Conservation (phyloP, 495 filamentous ascomycete species). For the Penicillium arizonense region DNA sequence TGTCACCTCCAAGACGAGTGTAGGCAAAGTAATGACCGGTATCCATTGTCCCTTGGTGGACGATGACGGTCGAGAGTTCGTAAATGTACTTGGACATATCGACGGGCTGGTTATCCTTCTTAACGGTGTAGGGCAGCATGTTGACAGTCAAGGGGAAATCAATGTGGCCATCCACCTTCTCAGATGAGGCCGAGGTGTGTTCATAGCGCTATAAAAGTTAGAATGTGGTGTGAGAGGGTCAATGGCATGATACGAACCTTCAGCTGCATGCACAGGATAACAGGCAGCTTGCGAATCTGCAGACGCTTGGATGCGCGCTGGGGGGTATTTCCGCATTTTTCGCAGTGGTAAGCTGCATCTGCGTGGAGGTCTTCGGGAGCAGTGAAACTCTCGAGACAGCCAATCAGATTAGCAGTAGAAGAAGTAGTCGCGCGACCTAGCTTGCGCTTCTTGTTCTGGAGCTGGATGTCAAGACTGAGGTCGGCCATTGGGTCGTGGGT, state of each 20-base stretch:
- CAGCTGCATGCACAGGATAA: slow-evolving; percentile 86
- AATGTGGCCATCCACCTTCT: slow-evolving; percentile 79
- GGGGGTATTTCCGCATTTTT: slow-evolving; percentile 64
- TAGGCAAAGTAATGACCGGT: slow-evolving; percentile 91
- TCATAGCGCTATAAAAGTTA: slow-evolving; percentile 65
- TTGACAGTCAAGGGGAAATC: slow-evolving; percentile 83
- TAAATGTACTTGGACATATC: slow-evolving; percentile 63
- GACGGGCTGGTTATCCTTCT: slow-evolving; percentile 39
- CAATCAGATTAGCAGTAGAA: slow-evolving; percentile 59
- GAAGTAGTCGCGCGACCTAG: slow-evolving; percentile 36
- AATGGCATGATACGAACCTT: slow-evolving; percentile 56
- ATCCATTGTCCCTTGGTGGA: slow-evolving; percentile 81
- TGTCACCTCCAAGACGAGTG: slow-evolving; percentile 66
- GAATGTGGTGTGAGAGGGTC: background rate
- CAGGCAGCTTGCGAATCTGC: slow-evolving; percentile 74
- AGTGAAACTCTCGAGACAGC: slow-evolving; percentile 82
- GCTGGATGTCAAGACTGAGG: slow-evolving; percentile 74
- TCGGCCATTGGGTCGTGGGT: slow-evolving; percentile 84
- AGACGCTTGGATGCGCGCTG: slow-evolving; percentile 77
- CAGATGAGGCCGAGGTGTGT: slow-evolving; percentile 62
- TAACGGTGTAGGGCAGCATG: slow-evolving; percentile 82
- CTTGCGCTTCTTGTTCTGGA: slow-evolving; percentile 51
- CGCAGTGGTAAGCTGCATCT: slow-evolving; percentile 73
- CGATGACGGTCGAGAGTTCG: slow-evolving; percentile 79
- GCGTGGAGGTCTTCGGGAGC: slow-evolving; percentile 65